Evolutionary conservation across 164 flowering plant genomes (phyloP), one percentile per base, ranked within the genome.

Genomic region (Nelumbo lutea): DNA sequence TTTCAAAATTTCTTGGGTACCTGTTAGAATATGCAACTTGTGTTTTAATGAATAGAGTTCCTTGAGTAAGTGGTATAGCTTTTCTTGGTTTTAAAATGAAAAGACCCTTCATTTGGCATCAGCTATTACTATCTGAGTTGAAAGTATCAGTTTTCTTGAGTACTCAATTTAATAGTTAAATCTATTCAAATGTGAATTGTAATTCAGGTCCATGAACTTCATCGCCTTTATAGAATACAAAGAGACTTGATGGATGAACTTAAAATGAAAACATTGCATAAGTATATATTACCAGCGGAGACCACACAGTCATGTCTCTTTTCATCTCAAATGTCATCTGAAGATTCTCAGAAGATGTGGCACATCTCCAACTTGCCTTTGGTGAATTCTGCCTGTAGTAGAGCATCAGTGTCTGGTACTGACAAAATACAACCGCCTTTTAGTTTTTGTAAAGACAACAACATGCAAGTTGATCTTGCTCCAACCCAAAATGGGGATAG

Each of bases 211-310:
- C 76, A 27, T 79, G 97, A 95, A 79, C 91, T 95, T 70, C 99
- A 96, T 72, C 96, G 97, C 14, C 79, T 96, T 44, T 96, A 93
- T 78, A 78, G 79, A 81, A 80, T 83, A 68, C 99, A 96, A 70
- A 89, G 82, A 77, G 90, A 89, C 67, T 70, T 96, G 83, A 92
- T 90, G 94, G 87, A 85, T 64, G 95, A 89, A 71, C 46, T 80
- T 13, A 87, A 72, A 76, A 84, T 80, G 78, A 85, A 86, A 68
- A 88, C 85, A 68, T 42, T 71, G 2, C 68, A 69, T 51, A 88
- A 75, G 60, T 78, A 73, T 67, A 76, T 66, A 44, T 62, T 67
- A n/a, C 76, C 78, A 50, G 66, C 67, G 6, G 88, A 83, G 73
- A 55, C 84, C 51, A 83, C 87, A 72, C 81, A 82, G 15, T 77